Evolutionary conservation across 164 flowering plant genomes (phyloP), one percentile per base, ranked within the genome.

Genomic region (Houttuynia cordata): DNA sequence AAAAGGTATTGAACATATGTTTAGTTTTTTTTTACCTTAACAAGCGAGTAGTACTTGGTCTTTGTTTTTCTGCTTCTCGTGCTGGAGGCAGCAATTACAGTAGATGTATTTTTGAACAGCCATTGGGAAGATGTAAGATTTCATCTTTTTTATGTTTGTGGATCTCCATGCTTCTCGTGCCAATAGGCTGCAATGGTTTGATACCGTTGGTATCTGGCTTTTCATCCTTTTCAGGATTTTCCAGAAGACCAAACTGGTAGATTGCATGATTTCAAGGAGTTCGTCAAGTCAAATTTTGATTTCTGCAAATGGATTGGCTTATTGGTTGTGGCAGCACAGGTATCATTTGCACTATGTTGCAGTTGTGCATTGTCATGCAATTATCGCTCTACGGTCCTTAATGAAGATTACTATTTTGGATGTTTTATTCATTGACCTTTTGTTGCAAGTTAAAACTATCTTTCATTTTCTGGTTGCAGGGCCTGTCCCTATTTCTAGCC

Each of bases 261-360:
- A 65, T 81, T 88, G 52, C 63, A 81, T 53, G 72, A 76, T 37
- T 77, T 91, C 60, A 81, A 82, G 74, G 62, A 79, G 54, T 91
- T 91, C 64, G 68, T 91, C 53, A 79, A 69, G 61, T 75, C 85
- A 49, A 86, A 91, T 66, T 83, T 83, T 68, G 79, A 83, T 49
- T 68, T 88, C 24, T 91, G 96, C 80, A 82, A 79, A 72, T 88
- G 90, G 97, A 78, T 83, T 62, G 91, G 88, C 68, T 73, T 85
- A 71, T 60, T 78, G 13, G 60, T 86, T 64, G 80, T 88, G 10
- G 74, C 76, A 62, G 71, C 85, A 34, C 96, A 86, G 96, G 97
- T 91, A 55, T 64, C 60, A 59, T 30, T 68, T 55, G 17, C 53
- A 51, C 9, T 49, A 34, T 51, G 37, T 30, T 30, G 37, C 37